Conservation (phyloP, 768 basidiomycete genomes). For the Suillus bovinus region DNA sequence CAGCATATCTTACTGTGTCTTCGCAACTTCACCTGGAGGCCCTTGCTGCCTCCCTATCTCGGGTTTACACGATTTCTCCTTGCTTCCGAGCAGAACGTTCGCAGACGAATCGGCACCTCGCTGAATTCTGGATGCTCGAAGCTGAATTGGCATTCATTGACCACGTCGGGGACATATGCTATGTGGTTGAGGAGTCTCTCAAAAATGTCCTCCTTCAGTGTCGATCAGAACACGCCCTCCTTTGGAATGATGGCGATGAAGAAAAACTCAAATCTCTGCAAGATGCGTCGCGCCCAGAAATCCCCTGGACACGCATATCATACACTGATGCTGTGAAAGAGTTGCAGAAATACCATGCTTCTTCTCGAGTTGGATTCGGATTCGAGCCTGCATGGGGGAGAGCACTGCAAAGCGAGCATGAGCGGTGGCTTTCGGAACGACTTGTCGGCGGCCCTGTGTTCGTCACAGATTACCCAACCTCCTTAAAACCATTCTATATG, state of each 20-base stretch:
- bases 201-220: constrained; percentile 37
- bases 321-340: constrained; percentile 76
- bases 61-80: constrained; percentile 91
- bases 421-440: constrained; percentile 81
- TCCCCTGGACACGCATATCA: constrained; percentile 68
- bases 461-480: constrained; percentile 84
- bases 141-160: constrained; percentile 79
- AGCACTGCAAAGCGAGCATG: constrained; percentile 85
- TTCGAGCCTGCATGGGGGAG: constrained; percentile 67
- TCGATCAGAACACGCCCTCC: constrained; percentile 26
- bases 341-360: constrained; percentile 42
- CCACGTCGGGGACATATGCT: constrained; percentile 50
- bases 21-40: constrained; percentile 96
- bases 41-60: constrained; percentile 70
- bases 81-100: constrained; percentile 94
- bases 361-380: constrained; percentile 42
- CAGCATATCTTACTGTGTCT: constrained; percentile 89
- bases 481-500: constrained; percentile 97
- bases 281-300: constrained; percentile 32
- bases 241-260: constrained; percentile 44
- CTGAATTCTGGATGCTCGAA: constrained; percentile 99
- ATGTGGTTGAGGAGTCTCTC: constrained; percentile 55
- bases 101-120: constrained; percentile 86
- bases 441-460: constrained; percentile 79
- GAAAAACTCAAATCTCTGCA: constrained; percentile 36